phyloP scores from a whole-genome alignment of 257 asterid species.

The Scutellaria barbata region DNA sequence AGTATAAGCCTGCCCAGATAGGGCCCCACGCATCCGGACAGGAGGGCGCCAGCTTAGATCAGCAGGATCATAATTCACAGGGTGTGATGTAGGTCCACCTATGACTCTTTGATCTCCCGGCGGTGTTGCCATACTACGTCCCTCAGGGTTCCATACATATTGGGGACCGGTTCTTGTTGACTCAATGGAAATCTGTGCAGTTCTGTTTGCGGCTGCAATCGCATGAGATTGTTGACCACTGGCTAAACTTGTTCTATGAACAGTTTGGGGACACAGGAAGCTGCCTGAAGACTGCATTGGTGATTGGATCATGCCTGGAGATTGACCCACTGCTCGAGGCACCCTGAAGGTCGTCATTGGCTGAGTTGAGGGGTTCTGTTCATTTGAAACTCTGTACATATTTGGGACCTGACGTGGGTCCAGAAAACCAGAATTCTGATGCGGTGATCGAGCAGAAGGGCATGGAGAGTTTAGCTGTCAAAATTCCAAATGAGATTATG shows the following conservation, averaged over 20 bases:
- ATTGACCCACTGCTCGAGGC: conserved; percentile 42
- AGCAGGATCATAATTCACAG: conserved; percentile 29
- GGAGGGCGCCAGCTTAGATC: conserved; percentile 62
- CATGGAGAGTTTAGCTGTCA: conserved; percentile 41
- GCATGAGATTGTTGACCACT: conserved; percentile 46
- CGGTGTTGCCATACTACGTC: conserved; percentile 26
- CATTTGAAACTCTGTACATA: conserved; percentile 43
- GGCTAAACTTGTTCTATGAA: conserved; percentile 29
- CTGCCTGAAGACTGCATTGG: conserved; percentile 40
- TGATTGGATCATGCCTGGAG: conserved; percentile 42
- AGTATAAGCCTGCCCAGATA: conserved; percentile 61
- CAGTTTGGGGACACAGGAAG: conserved; percentile 36
- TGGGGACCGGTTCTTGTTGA: conserved; percentile 42
- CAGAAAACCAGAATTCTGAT: conserved; percentile 41
- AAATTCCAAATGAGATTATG: conserved; percentile 32
- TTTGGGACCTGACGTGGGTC: conserved; percentile 43
- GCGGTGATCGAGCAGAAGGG: conserved; percentile 41
- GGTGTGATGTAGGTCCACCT: conserved; percentile 37
- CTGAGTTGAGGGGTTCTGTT: conserved; percentile 37
- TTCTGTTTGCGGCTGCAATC: conserved; percentile 47
- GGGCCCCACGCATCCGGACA: conserved; percentile 81
- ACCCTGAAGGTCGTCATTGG: conserved; percentile 36
- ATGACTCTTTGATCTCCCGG: conserved; percentile 42
- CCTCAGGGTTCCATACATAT: conserved; percentile 38
- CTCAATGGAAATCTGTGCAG: conserved; percentile 44